Conservation (phyloP, 306 rosid species). For the Hippophae tibetana region DNA sequence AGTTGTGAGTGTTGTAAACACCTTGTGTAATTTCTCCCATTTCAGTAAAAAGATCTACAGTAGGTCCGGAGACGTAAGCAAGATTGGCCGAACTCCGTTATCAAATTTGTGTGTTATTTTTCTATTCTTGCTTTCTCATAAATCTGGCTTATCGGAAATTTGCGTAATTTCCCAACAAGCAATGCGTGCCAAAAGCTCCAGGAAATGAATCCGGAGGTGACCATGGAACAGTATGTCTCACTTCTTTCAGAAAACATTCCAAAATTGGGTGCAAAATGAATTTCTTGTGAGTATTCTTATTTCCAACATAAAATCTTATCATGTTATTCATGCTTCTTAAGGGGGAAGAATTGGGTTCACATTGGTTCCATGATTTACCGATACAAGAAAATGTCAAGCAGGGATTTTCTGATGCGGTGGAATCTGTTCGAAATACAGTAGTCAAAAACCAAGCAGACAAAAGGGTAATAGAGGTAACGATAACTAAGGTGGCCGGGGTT, state of each 20-base stretch:
- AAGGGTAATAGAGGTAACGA: constrained; percentile 8
- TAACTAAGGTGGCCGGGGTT: too few species aligned
- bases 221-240: constrained; percentile 58
- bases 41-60: too few species aligned
- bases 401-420: constrained; percentile 14
- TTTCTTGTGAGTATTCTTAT: constrained; percentile 29
- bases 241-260: constrained; percentile 53
- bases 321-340: not conserved
- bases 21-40: too few species aligned
- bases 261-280: constrained; percentile 29
- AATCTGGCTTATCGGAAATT: too few species aligned
- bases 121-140: too few species aligned
- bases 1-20: too few species aligned
- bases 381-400: constrained; percentile 16
- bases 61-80: too few species aligned
- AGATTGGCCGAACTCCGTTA: too few species aligned
- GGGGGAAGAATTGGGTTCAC: constrained; percentile 1
- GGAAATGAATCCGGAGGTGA: constrained; percentile 53
- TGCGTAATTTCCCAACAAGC: too few species aligned
- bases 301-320: not conserved
- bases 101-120: too few species aligned
- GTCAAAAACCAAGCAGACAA: constrained; percentile 10
- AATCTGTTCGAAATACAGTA: constrained; percentile 16
- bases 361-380: not conserved
- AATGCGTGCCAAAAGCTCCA: constrained; percentile 63